Conservation (phyloP, 2,329 filamentous ascomycete genomes). For the Cladosporium sp. region DNA sequence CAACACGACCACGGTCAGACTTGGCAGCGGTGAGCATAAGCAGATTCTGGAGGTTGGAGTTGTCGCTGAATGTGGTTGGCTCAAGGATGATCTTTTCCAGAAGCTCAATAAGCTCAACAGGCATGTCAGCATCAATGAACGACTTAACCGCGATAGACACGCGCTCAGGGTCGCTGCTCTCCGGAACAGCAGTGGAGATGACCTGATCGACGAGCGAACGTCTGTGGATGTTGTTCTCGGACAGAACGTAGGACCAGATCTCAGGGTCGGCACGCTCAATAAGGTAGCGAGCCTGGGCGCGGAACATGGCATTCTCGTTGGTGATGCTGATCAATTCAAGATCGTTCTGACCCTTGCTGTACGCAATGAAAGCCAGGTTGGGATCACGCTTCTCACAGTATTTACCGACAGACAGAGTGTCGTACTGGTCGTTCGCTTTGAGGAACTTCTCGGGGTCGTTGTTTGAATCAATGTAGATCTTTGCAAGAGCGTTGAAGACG, state of each 20-base stretch:
- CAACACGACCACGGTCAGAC: constrained; percentile 89
- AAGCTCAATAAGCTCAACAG: constrained; percentile 90
- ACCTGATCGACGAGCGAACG: constrained; percentile 94
- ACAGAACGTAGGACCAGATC: constrained; percentile 92
- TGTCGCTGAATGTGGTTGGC: constrained; percentile 97
- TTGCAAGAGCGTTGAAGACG: constrained; percentile 93
- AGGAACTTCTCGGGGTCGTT: constrained; percentile 97
- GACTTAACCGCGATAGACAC: constrained; percentile 91
- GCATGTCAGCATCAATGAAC: constrained; percentile 86
- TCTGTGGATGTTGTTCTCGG: constrained; percentile 91
- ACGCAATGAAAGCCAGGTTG: constrained; percentile 90
- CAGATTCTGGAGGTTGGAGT: constrained; percentile 91
- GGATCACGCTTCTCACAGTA: constrained; percentile 99
- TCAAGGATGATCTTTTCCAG: constrained; percentile 99
- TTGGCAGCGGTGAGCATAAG: constrained; percentile 95
- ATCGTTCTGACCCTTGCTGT: constrained; percentile 95
- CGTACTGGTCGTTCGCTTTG: constrained; percentile 95
- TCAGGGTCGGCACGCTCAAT: constrained; percentile 85
- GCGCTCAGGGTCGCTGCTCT: constrained; percentile 88
- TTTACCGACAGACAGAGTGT: constrained; percentile 86
- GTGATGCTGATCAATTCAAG: constrained; percentile 95
- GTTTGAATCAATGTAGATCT: constrained; percentile 99
- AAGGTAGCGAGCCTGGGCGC: constrained; percentile 92
- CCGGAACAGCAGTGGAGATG: constrained; percentile 81
- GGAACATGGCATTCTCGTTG: constrained; percentile 99